phyloP scores from a whole-genome alignment of 1,284 basidiomycete genomes.

The Ustilago xerochloae region DNA sequence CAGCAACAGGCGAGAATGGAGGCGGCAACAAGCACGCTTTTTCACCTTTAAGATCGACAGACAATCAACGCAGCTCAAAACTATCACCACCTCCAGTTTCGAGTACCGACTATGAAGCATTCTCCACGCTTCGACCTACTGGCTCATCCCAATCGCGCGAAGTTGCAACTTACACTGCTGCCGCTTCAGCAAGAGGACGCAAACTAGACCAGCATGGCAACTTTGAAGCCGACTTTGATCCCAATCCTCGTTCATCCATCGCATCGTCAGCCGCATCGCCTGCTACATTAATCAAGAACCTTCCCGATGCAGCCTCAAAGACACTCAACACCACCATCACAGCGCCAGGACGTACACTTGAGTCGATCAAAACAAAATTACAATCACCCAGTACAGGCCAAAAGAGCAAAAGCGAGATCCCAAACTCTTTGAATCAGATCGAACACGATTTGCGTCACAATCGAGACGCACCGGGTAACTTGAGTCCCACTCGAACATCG shows the following conservation, averaged over 20 bases:
- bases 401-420: slow-evolving; percentile 45
- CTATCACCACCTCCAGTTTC: slow-evolving; percentile 11
- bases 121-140: slow-evolving; percentile 14
- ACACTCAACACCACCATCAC: slow-evolving; percentile 25
- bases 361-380: slow-evolving; percentile 35
- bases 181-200: slow-evolving; percentile 11
- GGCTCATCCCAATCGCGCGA: slow-evolving; percentile 8
- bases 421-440: slow-evolving; percentile 8
- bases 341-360: slow-evolving; percentile 23
- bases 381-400: slow-evolving; percentile 20
- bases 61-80: background rate
- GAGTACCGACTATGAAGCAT: slow-evolving; percentile 10
- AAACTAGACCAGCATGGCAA: slow-evolving; percentile 22
- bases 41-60: background rate
- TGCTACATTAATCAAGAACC: slow-evolving; percentile 18
- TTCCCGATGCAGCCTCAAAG: slow-evolving; percentile 22
- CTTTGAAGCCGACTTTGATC: slow-evolving; percentile 14
- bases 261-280: slow-evolving; percentile 8
- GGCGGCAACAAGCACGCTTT: background rate
- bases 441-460: slow-evolving; percentile 34
- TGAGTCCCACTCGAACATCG: slow-evolving; percentile 1
- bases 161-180: slow-evolving; percentile 28
- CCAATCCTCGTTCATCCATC: slow-evolving; percentile 5
- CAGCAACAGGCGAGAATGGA: background rate
- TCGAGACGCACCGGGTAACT: slow-evolving; percentile 17